Evolutionary conservation across 2,329 filamentous ascomycete genomes (phyloP).

Genomic region (Pseudogymnoascus sp.): DNA sequence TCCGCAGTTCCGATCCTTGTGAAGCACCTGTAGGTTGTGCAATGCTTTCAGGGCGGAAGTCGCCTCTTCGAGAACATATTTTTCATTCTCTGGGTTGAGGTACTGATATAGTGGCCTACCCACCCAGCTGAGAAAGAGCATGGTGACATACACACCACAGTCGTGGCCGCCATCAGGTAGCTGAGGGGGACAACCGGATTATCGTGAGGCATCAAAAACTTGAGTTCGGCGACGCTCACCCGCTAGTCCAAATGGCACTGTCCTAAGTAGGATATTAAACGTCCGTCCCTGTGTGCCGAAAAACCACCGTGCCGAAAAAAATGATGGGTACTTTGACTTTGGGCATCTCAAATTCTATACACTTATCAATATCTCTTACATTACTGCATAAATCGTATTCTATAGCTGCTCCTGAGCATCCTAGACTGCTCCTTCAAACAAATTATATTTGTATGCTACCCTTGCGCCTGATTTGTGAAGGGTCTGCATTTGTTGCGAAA

Average conservation of each 20-base stretch:
- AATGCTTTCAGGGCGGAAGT: constrained; percentile 2
- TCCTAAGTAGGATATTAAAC: no score
- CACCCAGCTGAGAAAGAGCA: constrained; percentile 33
- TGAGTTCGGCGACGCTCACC: no score
- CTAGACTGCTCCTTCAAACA: constrained; percentile 1
- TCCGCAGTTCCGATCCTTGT: constrained; percentile 27
- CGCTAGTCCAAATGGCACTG: no score
- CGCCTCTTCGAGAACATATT: constrained; percentile 14
- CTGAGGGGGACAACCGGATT: no score
- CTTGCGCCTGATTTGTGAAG: constrained; percentile 4
- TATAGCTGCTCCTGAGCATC: constrained; percentile 7
- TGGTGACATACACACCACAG: constrained; percentile 25
- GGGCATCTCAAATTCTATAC: constrained; percentile 18
- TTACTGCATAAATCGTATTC: constrained; percentile 9
- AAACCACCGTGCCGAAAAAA: constrained; percentile 10
- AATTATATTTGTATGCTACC: constrained; percentile 10
- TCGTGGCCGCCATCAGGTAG: no score
- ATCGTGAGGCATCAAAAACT: no score
- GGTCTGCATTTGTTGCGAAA: neutral
- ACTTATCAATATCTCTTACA: constrained; percentile 15
- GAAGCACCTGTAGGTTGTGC: constrained; percentile 15
- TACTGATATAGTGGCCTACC: constrained; percentile 23
- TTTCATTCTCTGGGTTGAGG: constrained; percentile 13
- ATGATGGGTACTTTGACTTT: constrained; percentile 23
- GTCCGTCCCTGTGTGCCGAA: no score